phyloP scores from a whole-genome alignment of 2,329 filamentous ascomycete genomes.

The Didymella pomorum region DNA sequence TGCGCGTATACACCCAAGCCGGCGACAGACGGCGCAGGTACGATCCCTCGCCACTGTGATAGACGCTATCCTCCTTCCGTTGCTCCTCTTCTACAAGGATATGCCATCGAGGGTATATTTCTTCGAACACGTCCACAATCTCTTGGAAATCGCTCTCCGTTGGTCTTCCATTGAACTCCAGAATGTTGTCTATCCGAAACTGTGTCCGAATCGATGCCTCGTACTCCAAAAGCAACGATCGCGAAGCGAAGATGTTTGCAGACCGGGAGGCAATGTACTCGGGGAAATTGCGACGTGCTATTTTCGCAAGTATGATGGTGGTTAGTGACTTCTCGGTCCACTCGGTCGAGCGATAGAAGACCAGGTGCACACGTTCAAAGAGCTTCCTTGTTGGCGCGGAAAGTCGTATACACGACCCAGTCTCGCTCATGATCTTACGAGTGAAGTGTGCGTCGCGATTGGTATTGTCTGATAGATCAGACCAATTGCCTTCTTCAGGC shows the following conservation, averaged over 20 bases:
- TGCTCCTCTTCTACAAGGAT: conserved; percentile 75
- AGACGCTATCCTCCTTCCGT: conserved; percentile 76
- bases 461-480: conserved; percentile 54
- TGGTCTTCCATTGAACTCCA: conserved; percentile 79
- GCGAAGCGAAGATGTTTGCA: conserved; percentile 83
- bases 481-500: conserved; percentile 34
- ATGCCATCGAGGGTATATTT: conserved; percentile 83
- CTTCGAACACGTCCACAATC: conserved; percentile 75
- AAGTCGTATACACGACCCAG: conserved; percentile 85
- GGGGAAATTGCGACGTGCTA: conserved; percentile 86
- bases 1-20: conserved; percentile 90
- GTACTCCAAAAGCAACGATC: conserved; percentile 81
- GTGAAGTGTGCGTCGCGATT: conserved; percentile 80
- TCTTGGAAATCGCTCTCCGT: conserved; percentile 70
- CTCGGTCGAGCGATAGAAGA: conserved; percentile 94
- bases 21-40: conserved; percentile 91
- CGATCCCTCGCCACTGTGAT: conserved; percentile 83
- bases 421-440: conserved; percentile 76
- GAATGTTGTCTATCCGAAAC: conserved; percentile 78
- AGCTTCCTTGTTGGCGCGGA: conserved; percentile 76
- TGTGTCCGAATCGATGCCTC: conserved; percentile 86
- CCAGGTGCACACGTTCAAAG: conserved; percentile 92
- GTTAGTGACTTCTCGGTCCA: conserved; percentile 98
- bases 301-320: conserved; percentile 91
- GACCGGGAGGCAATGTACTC: conserved; percentile 90